These are phyloP conservation scores for Fraxinus nigra DNA, from an alignment of 305 asterid genomes.

Conservation along the genomic window DNA sequence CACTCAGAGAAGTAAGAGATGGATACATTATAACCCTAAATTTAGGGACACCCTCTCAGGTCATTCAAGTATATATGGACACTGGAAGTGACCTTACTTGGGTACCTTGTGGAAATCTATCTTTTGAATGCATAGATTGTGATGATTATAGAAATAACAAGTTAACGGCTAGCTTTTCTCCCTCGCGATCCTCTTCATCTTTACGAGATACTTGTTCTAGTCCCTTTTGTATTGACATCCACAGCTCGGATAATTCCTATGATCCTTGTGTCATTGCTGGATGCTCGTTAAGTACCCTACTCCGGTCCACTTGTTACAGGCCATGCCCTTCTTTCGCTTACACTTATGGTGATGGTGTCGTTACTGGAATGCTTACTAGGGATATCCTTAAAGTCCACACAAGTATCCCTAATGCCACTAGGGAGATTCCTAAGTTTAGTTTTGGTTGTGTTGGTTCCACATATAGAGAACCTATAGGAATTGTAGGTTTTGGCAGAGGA, in stretches of 20 bases:
- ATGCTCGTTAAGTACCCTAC: conserved; percentile 52
- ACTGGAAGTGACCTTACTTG: conserved; percentile 58
- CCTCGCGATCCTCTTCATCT: conserved; percentile 50
- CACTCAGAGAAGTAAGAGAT: conserved; percentile 54
- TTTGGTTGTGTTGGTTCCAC: conserved; percentile 66
- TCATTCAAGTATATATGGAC: conserved; percentile 45
- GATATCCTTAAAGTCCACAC: conserved; percentile 53
- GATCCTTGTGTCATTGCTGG: conserved; percentile 62
- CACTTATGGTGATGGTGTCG: conserved; percentile 63
- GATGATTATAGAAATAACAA: conserved; percentile 36
- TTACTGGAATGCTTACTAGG: conserved; percentile 53
- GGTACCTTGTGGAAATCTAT: conserved; percentile 63
- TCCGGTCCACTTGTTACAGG: conserved; percentile 47
- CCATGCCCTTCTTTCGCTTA: conserved; percentile 82
- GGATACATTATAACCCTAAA: conserved; percentile 63
- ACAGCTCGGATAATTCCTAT: conserved; percentile 50
- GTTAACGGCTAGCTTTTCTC: conserved; percentile 40
- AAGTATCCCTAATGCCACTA: conserved; percentile 28
- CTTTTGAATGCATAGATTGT: conserved; percentile 69
- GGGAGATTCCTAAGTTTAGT: conserved; percentile 44
- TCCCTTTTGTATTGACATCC: conserved; percentile 43
- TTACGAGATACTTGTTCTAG: conserved; percentile 54
- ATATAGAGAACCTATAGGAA: conserved; percentile 71
- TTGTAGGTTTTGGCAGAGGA: conserved; percentile 75
- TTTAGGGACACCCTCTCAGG: conserved; percentile 58